These are phyloP conservation scores for Hymenochaete sp. DNA, from an alignment of 1,284 basidiomycete species.

Conservation along the genomic window DNA sequence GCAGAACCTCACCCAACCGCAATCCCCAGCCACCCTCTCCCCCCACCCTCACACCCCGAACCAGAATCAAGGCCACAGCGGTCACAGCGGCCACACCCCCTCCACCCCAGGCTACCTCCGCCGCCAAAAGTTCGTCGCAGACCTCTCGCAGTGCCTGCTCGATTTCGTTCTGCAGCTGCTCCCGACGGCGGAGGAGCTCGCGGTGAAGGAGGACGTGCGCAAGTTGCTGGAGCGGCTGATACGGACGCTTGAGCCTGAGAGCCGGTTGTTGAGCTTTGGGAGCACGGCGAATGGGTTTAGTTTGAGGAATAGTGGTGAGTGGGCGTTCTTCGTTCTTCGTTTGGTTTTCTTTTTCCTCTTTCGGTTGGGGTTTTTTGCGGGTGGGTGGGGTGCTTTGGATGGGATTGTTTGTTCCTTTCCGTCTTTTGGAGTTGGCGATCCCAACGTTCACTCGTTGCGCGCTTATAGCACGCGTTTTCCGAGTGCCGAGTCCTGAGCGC, in stretches of 20 bases:
- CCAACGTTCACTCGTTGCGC: background rate
- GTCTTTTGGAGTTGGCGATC: background rate
- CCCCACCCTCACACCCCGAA: too few relatives aligned
- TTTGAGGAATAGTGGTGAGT: constrained; percentile 84
- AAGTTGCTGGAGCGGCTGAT: constrained; percentile 92
- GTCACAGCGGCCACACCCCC: constrained; percentile 2
- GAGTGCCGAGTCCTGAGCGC: background rate
- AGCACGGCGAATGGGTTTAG: constrained; percentile 93
- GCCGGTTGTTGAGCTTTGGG: constrained; percentile 88
- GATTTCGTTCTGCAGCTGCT: constrained; percentile 87
- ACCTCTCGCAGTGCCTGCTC: constrained; percentile 63
- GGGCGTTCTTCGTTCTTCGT: constrained; percentile 3
- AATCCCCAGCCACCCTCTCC: too few relatives aligned
- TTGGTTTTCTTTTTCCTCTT: background rate
- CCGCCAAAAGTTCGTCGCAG: constrained; percentile 50
- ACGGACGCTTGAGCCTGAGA: constrained; percentile 87
- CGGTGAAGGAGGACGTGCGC: constrained; percentile 92
- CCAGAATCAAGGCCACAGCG: background rate
- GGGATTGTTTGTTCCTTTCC: background rate
- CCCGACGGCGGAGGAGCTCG: constrained; percentile 82
- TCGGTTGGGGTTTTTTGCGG: background rate
- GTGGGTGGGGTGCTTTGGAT: background rate
- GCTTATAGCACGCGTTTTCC: background rate
- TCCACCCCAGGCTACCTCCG: constrained; percentile 8
- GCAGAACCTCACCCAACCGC: background rate